Evolutionary conservation across 139 green algal species (phyloP).

Genomic region (Chlamydomonas eustigma): DNA sequence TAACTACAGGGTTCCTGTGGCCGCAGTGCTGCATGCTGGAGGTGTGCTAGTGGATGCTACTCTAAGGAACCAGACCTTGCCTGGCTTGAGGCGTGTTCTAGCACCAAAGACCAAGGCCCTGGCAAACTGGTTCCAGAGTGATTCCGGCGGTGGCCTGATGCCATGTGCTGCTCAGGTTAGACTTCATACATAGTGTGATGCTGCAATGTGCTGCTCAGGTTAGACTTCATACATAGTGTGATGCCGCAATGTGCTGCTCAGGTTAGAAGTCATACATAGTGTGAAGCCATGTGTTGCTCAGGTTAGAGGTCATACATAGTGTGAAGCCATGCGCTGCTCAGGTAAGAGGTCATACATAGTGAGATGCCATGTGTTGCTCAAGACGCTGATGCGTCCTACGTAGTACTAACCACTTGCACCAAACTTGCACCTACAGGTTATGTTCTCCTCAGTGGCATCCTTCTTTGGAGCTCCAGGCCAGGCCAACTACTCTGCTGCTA

Average conservation of each 20-base stretch:
- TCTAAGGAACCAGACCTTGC: conserved; percentile 23
- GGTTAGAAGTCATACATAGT: too few species aligned
- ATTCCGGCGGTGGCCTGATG: not conserved
- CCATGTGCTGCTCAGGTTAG: conserved; percentile 14
- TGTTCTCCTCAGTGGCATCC: conserved; percentile 77
- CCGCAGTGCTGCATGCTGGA: conserved; percentile 44
- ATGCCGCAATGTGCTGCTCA: conserved; percentile 9
- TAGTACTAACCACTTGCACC: too few species aligned
- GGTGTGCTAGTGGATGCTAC: conserved; percentile 55
- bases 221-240: too few species aligned
- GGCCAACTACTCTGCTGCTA: conserved; percentile 74
- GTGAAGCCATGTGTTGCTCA: conserved; percentile 1
- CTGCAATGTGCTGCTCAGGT: conserved; percentile 10
- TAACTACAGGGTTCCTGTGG: not conserved
- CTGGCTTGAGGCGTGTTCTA: conserved; percentile 15
- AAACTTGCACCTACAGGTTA: too few species aligned
- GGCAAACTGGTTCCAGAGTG: not conserved
- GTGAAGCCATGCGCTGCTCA: too few species aligned
- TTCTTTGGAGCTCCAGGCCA: conserved; percentile 79
- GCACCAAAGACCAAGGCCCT: not conserved
- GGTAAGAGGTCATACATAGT: too few species aligned
- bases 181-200: too few species aligned
- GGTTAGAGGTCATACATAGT: too few species aligned
- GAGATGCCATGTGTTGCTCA: too few species aligned
- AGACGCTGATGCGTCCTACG: too few species aligned